Conservation (phyloP, 257 asterid species). For the Nicotiana sylvestris region DNA sequence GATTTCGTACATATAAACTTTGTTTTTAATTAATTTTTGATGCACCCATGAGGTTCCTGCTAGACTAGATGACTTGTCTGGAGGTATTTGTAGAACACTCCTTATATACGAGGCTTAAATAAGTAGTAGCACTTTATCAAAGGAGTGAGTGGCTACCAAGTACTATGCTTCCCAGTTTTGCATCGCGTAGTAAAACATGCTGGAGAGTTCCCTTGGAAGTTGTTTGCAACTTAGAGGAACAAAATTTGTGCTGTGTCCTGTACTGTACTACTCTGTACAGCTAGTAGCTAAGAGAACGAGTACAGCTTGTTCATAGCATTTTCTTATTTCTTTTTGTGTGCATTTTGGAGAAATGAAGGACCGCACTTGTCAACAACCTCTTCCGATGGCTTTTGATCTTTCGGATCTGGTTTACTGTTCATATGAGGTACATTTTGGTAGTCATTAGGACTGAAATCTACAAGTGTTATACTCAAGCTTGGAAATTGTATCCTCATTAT, state of each 20-base stretch:
- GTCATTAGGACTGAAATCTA: neutral
- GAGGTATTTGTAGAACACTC: neutral
- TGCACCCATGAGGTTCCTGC: neutral
- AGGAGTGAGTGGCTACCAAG: neutral
- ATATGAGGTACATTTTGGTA: neutral
- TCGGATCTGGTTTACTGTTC: neutral
- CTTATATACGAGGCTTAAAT: neutral
- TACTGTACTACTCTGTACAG: neutral
- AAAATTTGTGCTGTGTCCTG: neutral
- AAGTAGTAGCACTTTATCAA: neutral
- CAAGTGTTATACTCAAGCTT: neutral
- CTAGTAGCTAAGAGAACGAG: neutral
- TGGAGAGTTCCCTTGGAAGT: conserved; percentile 6
- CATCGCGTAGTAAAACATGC: neutral
- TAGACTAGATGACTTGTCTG: neutral
- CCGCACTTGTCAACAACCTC: neutral
- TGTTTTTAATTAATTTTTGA: neutral
- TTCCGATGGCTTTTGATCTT: neutral
- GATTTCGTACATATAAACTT: neutral
- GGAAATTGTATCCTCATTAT: neutral
- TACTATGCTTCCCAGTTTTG: neutral
- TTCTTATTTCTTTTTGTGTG: neutral
- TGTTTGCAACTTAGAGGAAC: neutral
- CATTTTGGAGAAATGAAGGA: neutral
- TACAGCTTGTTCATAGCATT: neutral